These are phyloP conservation scores for Wallacemonas sp. DNA, from an alignment of 208 protist genomes.

Conservation along the genomic window DNA sequence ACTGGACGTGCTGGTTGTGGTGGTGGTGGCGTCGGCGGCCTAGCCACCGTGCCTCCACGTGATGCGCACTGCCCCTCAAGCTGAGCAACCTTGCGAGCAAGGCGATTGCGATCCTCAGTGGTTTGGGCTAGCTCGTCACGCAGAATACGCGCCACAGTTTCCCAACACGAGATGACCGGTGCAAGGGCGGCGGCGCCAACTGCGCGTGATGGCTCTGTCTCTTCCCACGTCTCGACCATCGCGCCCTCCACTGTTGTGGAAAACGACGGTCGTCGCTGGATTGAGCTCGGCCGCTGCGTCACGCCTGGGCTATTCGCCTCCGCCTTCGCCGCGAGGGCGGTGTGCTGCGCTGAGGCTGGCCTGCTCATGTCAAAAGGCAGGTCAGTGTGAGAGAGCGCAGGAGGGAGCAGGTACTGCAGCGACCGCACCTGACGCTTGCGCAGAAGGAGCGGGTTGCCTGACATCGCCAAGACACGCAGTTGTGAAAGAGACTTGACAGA, in stretches of 20 bases:
- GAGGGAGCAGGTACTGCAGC: conserved; percentile 44
- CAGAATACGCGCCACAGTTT: background rate
- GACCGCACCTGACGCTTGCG: conserved; percentile 35
- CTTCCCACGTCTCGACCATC: too few relatives aligned
- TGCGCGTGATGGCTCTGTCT: too few relatives aligned
- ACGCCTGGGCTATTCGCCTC: too few relatives aligned
- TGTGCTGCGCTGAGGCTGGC: background rate
- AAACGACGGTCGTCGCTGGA: too few relatives aligned
- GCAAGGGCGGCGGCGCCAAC: too few relatives aligned
- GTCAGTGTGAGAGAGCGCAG: conserved; percentile 34
- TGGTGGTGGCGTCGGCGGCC: background rate
- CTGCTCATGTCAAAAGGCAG: conserved; percentile 19
- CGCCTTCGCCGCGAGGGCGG: too few relatives aligned
- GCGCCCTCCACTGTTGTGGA: too few relatives aligned
- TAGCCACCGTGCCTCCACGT: too few relatives aligned
- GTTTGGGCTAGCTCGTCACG: background rate
- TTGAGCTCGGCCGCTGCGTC: too few relatives aligned
- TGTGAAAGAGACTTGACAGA: conserved; percentile 28
- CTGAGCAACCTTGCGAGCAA: background rate
- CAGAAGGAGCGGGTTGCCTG: conserved; percentile 63
- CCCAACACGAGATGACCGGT: background rate
- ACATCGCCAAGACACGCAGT: conserved; percentile 38
- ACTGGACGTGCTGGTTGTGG: background rate
- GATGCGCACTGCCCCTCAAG: background rate
- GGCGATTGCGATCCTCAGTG: background rate